Evolutionary conservation across 2,329 filamentous ascomycete genomes (phyloP), one percentile per base, ranked within the genome.

Genomic region (Hortaea werneckii): DNA sequence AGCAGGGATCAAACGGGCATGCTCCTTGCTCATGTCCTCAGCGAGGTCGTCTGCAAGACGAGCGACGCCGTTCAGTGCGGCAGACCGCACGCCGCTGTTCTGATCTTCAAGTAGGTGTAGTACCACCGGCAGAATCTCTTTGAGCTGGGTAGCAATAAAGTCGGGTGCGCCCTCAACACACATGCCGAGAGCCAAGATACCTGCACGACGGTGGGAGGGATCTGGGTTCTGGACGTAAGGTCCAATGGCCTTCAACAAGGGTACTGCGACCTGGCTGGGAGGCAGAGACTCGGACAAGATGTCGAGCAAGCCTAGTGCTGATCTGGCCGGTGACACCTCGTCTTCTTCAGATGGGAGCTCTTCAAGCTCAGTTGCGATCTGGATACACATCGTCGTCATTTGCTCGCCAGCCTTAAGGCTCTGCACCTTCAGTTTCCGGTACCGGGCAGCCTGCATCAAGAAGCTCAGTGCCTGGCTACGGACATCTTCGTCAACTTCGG

Each of bases 101-200:
- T 78, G 73, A 62, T 98, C 92, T 62, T 87, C 77, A 35, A 98
- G 79, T 6, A 96, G 77, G 59, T 80, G 81, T 47, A 95, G 75
- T 48, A 96, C 81, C 56, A 86, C 76, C 41, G 92, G 92, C 65
- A 96, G 79, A 54, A 96, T 84, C 54, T 83, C 78, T 60, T 83
- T 77, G 51, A 96, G 79, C 68, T 98, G 92, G 13, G 89, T 95
- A 53, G 87, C 87, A 61, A 96, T 88, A 68, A 96, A 98, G 66
- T 98, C 92, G 11, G 92, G 92, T 29, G 92, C 90, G 57, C 92
- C 92, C 73, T 96, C 92, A 44, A 95, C 90, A 57, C 87, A 90
- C 73, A 89, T 94, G 49, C 90, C 90, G 5, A 98, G 78, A 41
- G 90, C 84, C 51, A 96, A 76, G 62, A 96, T 92, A 67, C 86